A percentile compares a stretch with the other conserved stretches of the same genome.
These are phyloP conservation scores for Halteria grandinella DNA, from an alignment of 73 alveolate genomes.

Conservation along the genomic window DNA sequence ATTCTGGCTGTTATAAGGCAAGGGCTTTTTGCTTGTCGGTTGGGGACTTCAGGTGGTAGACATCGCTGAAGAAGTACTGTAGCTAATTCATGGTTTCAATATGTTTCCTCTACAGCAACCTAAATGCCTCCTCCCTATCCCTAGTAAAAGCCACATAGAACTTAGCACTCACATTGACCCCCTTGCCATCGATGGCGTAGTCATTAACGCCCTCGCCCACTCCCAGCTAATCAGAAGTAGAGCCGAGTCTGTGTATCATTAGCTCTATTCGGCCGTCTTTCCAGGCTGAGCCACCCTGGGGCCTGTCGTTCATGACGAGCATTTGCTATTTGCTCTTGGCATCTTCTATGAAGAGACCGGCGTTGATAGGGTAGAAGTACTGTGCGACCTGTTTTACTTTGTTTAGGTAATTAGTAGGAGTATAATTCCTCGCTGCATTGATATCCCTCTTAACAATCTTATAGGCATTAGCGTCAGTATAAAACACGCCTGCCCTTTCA, in stretches of 20 bases:
- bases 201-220: neutral
- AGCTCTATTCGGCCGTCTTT: constrained; percentile 5
- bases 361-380: constrained; percentile 8
- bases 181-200: neutral
- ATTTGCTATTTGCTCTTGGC: neutral
- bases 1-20: no score
- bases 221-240: constrained; percentile 19
- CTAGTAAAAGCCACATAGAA: neutral
- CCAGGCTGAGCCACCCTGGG: constrained; percentile 7
- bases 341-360: constrained; percentile 17
- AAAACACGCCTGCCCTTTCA: constrained; percentile 55
- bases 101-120: neutral
- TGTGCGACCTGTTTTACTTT: no score
- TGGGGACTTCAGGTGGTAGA: no score
- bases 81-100: no score
- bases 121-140: neutral
- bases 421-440: no score
- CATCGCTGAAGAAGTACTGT: no score
- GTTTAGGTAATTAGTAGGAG: no score
- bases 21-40: no score
- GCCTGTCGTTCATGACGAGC: constrained; percentile 35
- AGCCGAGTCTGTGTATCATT: constrained; percentile 4
- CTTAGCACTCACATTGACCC: constrained; percentile 12
- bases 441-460: constrained; percentile 55
- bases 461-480: constrained; percentile 68